Evolutionary conservation across 176 grass and related monocot genomes (phyloP), one percentile per base, ranked within the genome.

Genomic region (Saccharum officinarum): DNA sequence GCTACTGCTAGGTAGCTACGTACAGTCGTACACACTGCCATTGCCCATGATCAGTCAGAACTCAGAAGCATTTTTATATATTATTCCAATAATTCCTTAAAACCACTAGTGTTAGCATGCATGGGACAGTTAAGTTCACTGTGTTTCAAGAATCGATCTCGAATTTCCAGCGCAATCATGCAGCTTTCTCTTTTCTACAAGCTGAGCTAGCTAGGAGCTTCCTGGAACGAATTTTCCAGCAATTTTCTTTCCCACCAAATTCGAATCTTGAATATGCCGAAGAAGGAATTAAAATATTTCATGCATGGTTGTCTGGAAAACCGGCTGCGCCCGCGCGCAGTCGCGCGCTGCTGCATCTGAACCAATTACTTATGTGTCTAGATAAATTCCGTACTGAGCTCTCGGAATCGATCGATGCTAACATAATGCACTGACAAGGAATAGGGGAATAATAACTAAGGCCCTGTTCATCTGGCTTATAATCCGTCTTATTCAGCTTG

Each of bases 351-450:
- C 41, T 80, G 26, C 62, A 67, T 69, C 44, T 37, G 63, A 80
- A 37, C 6, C 10, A 34, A 36, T 34, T 34, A 34, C 33, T 20
- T 81, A 36, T 52, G 78, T 37, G 20, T 39, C 46, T 57, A 23
- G 18, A 70, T 12, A 45, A 17, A 52, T 50, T 42, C 31, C 42
- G 52, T 82, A 12, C 22, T 28, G 3, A 39, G 33, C 20, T 69
- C 36, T 69, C 46, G 3, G 44, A 60, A 82, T 42, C n/a, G 80
- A 82, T 82, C 42, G 3, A 69, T 81, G 20, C 47, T 38, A 28
- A 10, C 1, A 38, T 34, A 40, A 55, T 81, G 50, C 15, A 17
- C 20, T 25, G 31, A 26, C 31, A 55, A 81, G 20, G 6, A 69
- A 55, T 10, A 60, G 20, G 20, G 0, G 20, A 57, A 59, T 26